Base-by-base conservation (phyloP, 2,329 filamentous ascomycete species). In the Aphanocladium album region DNA sequence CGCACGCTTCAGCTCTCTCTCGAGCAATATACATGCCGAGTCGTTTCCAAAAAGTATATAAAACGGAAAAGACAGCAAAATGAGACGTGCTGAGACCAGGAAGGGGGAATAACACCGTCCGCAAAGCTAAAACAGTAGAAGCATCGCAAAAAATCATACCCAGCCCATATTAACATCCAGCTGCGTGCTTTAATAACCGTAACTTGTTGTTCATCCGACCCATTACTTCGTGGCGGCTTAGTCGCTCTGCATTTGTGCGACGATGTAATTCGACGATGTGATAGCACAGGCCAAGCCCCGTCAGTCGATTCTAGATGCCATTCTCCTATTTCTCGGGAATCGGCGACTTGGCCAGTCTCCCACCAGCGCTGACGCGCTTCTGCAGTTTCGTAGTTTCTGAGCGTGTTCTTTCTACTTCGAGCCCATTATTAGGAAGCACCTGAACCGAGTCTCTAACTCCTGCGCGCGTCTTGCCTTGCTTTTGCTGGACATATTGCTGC, bases 401-500 rank as follows among this genome's bases (percentile, higher is more conserved):
- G 61, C 83, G 79, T 57, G 83, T 71, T 65, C 77, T 80, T 56
- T 86, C 83, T 57, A 72, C 74, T 9, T 74, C 68, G 62, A 73
- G 76, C 56, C 74, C 64, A 53, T 69, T 75, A 27, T 67, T 68
- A 17, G 89, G 85, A 41, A 91, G 74, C 1, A 87, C 83, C 1
- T 83, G 80, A 30, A 89, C 72, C 9, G 80, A 83, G 70, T 91
- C 89, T 63, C 69, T 69, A 17, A 70, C 85, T 71, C 74, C 75
- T 62, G 75, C 71, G 65, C 76, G 72, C 5, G 65, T 66, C 64
- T 82, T 77, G 60, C 81, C 76, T 62, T 82, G 78, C 72, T 87
- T 96, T 75, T 92, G 87, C 65, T 96, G 92, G 52, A 98, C 79
- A 68, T 97, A 99, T 37, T 89, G 74, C 69, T 90, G 88, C 2